Evolutionary conservation across 768 basidiomycete species (phyloP), one percentile per base, ranked within the genome.

Genomic region (Leccinum olivaceopallidum): DNA sequence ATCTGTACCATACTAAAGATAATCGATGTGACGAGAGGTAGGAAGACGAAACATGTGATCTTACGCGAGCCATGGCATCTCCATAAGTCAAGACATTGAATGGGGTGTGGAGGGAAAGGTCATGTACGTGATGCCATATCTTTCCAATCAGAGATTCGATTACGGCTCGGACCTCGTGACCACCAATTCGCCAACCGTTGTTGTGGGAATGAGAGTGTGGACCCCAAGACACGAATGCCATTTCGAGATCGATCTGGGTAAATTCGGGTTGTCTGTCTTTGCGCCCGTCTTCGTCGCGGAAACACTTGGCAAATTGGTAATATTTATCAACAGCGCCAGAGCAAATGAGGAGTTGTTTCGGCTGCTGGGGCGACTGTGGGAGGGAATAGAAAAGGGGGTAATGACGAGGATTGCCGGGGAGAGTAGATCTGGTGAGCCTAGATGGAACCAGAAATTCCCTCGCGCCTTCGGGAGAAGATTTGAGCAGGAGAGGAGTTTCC

Each of bases 181-280:
- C 95, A 24, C 95, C 95, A 57, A 98, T 95, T 56, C 85, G 80
- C 95, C 95, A 98, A 10, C 63, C 60, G 59, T 82, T 75, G 36
- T 59, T 42, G 34, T 69, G 64, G 49, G 70, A 55, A 18, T 53
- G 10, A 10, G 20, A 9, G 16, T 60, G 57, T 4, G 68, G 65
- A 53, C 88, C 89, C 87, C 95, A 97, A 8, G 89, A 89, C 18
- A 95, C 88, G 75, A 90, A 98, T 2, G 90, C 94, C 91, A 97
- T 95, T 77, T 98, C 95, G 63, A 98, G 75, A 85, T 98, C 95
- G 62, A 98, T 80, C 77, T 98, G 95, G 22, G 95, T 98, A 75
- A 98, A 98, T 74, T 98, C 95, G 0, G 95, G 95, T 70, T 98
- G 95, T 49, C 95, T 83, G 72, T 98, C 95, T 74, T 91, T 95